These are phyloP conservation scores for Aspergillus persii DNA, from an alignment of 2,329 filamentous ascomycete genomes.

Conservation along the genomic window DNA sequence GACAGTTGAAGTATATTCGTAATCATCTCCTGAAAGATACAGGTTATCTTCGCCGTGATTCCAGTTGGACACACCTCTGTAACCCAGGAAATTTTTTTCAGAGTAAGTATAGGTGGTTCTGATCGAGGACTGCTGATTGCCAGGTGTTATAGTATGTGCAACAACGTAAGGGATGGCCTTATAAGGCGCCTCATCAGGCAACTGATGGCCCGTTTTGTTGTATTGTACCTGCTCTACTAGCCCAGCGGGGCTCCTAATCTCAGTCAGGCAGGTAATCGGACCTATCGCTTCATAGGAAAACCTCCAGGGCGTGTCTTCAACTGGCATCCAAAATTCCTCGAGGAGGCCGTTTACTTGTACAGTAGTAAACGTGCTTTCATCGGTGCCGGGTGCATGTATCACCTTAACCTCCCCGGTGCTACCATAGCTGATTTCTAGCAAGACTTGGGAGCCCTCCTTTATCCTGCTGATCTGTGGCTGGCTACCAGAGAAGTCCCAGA, in stretches of 20 bases:
- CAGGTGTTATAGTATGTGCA: not conserved
- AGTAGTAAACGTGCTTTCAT: no score
- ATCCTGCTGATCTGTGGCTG: constrained; percentile 6
- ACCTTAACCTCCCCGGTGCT: no score
- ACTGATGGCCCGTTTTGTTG: no score
- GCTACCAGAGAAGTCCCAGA: not conserved
- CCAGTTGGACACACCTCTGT: constrained; percentile 1
- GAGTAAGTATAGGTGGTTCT: constrained; percentile 4
- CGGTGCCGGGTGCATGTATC: no score
- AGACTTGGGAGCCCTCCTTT: not conserved
- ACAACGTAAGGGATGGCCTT: not conserved
- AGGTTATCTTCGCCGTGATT: constrained; percentile 1
- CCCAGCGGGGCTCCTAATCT: no score
- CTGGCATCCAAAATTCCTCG: no score
- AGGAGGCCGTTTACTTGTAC: no score
- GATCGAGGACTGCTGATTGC: not conserved
- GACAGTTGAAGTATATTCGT: constrained; percentile 1
- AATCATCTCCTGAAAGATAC: not conserved
- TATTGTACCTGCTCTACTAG: no score
- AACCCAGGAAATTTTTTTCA: constrained; percentile 6
- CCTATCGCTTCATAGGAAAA: no score
- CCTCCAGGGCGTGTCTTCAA: no score
- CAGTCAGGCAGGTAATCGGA: no score
- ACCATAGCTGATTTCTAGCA: not conserved
- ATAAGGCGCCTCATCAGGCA: not conserved